Conservation (phyloP, 805 yeast genomes). For the Wickerhamomyces queroliae region DNA sequence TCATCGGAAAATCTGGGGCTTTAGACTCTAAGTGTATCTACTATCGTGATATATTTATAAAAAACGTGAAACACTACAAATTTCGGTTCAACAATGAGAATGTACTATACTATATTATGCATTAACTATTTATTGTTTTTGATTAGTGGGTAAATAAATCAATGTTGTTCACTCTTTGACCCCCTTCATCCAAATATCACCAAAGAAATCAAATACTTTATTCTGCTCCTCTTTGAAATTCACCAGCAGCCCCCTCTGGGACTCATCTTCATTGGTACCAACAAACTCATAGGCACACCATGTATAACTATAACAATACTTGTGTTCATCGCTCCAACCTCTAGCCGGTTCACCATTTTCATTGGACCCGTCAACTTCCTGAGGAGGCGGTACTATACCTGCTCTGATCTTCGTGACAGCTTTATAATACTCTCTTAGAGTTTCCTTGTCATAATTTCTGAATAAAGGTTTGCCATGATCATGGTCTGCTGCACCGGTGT, state of each 20-base stretch:
- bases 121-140: too few species aligned
- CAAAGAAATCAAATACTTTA: constrained; percentile 19
- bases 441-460: constrained; percentile 20
- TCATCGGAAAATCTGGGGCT: too few species aligned
- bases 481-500: constrained; percentile 24
- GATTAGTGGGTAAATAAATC: too few species aligned
- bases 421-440: constrained; percentile 25
- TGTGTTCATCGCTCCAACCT: constrained; percentile 31
- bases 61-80: too few species aligned
- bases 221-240: constrained; percentile 8
- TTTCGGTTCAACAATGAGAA: too few species aligned
- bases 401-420: constrained; percentile 26
- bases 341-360: constrained; percentile 27
- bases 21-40: too few species aligned
- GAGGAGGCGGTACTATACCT: constrained; percentile 38
- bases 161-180: constrained; percentile 1
- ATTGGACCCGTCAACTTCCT: constrained; percentile 19
- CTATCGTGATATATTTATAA: too few species aligned
- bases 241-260: constrained; percentile 10
- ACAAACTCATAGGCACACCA: constrained; percentile 42
- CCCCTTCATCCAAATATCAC: constrained; percentile 21
- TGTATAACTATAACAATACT: constrained; percentile 31
- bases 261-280: constrained; percentile 25
- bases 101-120: too few species aligned
- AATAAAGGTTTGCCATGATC: constrained; percentile 33